phyloP scores from a whole-genome alignment of 371 early-diverging fungal genomes.

The Apophysomyces variabilis region DNA sequence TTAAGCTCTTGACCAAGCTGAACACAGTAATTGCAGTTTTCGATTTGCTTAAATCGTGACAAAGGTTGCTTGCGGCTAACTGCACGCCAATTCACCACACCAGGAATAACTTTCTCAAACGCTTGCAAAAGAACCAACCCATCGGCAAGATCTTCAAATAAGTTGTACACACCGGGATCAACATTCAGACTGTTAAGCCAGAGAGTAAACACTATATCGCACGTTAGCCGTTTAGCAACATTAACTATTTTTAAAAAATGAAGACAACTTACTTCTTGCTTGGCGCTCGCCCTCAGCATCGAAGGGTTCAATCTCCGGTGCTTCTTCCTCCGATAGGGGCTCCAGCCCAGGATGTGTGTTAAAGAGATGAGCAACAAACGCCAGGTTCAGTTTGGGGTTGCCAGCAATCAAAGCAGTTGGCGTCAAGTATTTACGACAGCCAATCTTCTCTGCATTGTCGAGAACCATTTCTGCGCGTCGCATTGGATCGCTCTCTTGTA shows the following conservation, averaged over 20 bases:
- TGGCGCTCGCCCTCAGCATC: constrained; percentile 92
- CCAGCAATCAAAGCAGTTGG: constrained; percentile 93
- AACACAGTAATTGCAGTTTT: constrained; percentile 94
- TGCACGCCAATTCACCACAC: constrained; percentile 88
- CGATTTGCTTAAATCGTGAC: constrained; percentile 93
- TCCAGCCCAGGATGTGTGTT: constrained; percentile 95
- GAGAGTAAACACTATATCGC: constrained; percentile 77
- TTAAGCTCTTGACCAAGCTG: constrained; percentile 82
- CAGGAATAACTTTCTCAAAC: constrained; percentile 90
- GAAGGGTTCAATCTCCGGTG: constrained; percentile 89
- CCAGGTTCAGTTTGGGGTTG: constrained; percentile 94
- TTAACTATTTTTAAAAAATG: background rate
- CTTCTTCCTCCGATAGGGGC: constrained; percentile 86
- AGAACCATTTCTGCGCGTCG: constrained; percentile 89
- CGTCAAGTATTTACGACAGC: constrained; percentile 92
- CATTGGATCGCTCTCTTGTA: constrained; percentile 76
- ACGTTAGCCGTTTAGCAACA: too few species aligned
- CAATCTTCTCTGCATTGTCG: constrained; percentile 89
- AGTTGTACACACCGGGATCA: constrained; percentile 92
- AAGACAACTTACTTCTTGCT: constrained; percentile 68
- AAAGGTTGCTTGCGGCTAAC: constrained; percentile 76
- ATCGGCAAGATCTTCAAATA: constrained; percentile 85
- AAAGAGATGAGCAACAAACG: constrained; percentile 94
- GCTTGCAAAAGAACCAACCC: constrained; percentile 89
- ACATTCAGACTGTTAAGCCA: constrained; percentile 96